phyloP scores from a whole-genome alignment of 257 asterid species.

The Avicennia marina region DNA sequence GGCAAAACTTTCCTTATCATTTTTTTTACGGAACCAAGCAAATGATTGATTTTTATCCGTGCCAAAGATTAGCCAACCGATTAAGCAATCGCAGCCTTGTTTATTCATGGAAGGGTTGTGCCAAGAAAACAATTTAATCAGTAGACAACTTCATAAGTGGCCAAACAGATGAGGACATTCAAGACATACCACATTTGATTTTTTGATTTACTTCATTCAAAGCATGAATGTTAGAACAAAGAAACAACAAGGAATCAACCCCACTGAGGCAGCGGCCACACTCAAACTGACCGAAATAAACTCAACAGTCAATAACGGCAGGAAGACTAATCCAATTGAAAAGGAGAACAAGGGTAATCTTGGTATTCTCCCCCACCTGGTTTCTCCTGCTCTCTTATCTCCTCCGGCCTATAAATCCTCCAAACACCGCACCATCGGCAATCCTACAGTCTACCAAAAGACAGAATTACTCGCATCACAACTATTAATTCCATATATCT shows the following conservation, averaged over 20 bases:
- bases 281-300: background rate
- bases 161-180: too few species aligned
- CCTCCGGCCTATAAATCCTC: constrained; percentile 12
- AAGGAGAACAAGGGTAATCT: constrained; percentile 13
- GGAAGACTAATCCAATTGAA: background rate
- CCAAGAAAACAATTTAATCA: too few species aligned
- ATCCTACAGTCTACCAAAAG: background rate
- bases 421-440: background rate
- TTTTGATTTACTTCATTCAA: background rate
- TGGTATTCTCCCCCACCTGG: background rate
- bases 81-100: too few species aligned
- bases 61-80: too few species aligned
- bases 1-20: too few species aligned
- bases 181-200: background rate
- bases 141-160: too few species aligned
- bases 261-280: too few species aligned
- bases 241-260: background rate
- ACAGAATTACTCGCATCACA: background rate
- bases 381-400: constrained; percentile 19
- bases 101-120: too few species aligned
- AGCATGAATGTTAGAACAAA: background rate
- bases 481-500: background rate
- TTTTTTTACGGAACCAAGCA: too few species aligned
- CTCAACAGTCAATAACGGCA: background rate
- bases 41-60: too few species aligned